These are phyloP conservation scores for Phytophthora macrochlamydospora DNA, from an alignment of 352 stramenopile genomes.

Conservation along the genomic window DNA sequence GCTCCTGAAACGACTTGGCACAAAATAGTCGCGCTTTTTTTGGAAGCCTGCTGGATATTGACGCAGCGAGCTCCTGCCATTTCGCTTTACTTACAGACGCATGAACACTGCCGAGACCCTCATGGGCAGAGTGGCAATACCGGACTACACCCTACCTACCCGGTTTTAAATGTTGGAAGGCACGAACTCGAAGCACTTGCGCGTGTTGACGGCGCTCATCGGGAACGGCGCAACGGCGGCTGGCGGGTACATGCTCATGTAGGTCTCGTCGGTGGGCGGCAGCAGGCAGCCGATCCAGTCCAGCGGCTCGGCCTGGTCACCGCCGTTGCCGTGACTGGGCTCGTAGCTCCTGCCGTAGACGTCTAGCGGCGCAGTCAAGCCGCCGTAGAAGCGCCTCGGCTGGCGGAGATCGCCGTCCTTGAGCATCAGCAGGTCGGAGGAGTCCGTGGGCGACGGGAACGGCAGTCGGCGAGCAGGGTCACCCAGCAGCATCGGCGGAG, in stretches of 20 bases:
- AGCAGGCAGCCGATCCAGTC: constrained; percentile 68
- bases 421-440: constrained; percentile 27
- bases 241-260: constrained; percentile 46
- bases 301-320: constrained; percentile 38
- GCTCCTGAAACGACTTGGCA: neutral
- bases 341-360: constrained; percentile 20
- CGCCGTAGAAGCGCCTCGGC: constrained; percentile 17
- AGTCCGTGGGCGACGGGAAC: constrained; percentile 28
- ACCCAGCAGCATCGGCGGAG: constrained; percentile 13
- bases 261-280: constrained; percentile 43
- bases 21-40: neutral
- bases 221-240: constrained; percentile 16
- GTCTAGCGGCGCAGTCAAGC: constrained; percentile 22
- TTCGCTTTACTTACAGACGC: constrained; percentile 30
- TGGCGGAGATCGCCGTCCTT: constrained; percentile 39
- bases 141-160: no score
- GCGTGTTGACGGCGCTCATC: constrained; percentile 17
- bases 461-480: constrained; percentile 8
- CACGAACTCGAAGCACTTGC: constrained; percentile 45
- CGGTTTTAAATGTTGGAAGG: constrained; percentile 23
- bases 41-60: no score
- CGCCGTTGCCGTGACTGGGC: constrained; percentile 2
- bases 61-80: no score
- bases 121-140: no score
- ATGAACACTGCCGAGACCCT: neutral